Evolutionary conservation across 306 rosid species (phyloP), one percentile per base, ranked within the genome.

Genomic region (Dalbergia cochinchinensis): DNA sequence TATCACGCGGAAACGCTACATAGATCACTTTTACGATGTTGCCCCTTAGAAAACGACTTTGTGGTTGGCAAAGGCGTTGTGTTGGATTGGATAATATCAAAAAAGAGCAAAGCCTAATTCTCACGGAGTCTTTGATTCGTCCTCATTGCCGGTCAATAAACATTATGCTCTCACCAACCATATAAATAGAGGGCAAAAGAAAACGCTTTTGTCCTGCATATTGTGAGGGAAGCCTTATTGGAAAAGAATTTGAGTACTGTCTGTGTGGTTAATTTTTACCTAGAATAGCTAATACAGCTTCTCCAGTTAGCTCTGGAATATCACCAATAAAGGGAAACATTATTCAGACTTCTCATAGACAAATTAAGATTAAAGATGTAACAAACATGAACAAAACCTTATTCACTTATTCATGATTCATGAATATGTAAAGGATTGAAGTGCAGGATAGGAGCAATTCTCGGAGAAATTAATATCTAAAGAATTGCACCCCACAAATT

Each of bases 31-130:
- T 76, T 44, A 47, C 11, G 16, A 61, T 71, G 31, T 42, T 65
- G 60, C 59, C 61, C 65, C 31, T 76, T 39, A 39, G 94, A 92
- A 76, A 85, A 83, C 63, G 89, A 90, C 89, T 78, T 77, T 74
- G 78, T 78, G 80, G 75, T 26, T 26, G 31, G 31, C 31, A 50
- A 68, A 64, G 51, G n/a, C 69, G 72, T 61, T 71, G 57, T 65
- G 68, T 66, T 65, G 50, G 71, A 74, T 58, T 6, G 31, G 68
- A 58, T 62, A 74, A 82, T 58, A 14, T 14, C 33, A 39, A 34
- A 42, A 26, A 66, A 55, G 83, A 69, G 45, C 59, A 79, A 39
- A 39, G 35, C 22, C 53, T 65, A 50, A 33, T 65, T 79, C 60
- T 65, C 60, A 63, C 8, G 34, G 84, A 85, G 34, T 65, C 79